Evolutionary conservation across 441 rosid genomes (phyloP), one percentile per base, ranked within the genome.

Genomic region (Dalechampia spathulata): DNA sequence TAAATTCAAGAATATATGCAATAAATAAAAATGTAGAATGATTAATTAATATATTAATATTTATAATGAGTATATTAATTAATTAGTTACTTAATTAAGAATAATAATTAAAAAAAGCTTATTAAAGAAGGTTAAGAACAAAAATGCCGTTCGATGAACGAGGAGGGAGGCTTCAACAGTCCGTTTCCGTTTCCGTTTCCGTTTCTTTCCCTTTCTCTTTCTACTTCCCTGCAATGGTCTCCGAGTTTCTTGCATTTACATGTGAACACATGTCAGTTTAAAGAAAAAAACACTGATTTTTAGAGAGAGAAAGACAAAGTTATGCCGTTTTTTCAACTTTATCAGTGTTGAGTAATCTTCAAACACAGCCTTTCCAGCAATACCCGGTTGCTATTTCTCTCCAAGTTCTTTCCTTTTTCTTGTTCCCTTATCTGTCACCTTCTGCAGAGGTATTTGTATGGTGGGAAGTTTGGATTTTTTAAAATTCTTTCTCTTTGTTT

Each of bases 361-460:
- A 70, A 61, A 69, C 36, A 57, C 65, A 47, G 62, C 65, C 79
- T 76, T 72, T 73, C 72, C 84, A 67, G 82, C 82, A 67, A 52
- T 45, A 49, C 62, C 56, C 71, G 52, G 75, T 74, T 71, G 72
- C 77, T 34, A 51, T 58, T 37, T 71, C 16, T 39, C 53, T 51
- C 55, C 40, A 34, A 19, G 34, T 56, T 51, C 19, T 9, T 72
- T 36, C n/a, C 34, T n/a, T 28, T 57, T 56, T 39, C 43, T 44
- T 13, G 67, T 49, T 65, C n/a, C 58, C 49, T 45, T 49, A 1
- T 60, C 64, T 66, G 82, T 81, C 83, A 34, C 55, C 68, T 22
- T 76, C 77, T 21, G 42, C 52, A 61, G 8, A 39, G 43, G 43
- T 39, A 39, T 38, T n/a, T 36, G 39, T 11, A 36, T 36, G 7